These are phyloP conservation scores for Aspergillus sp. DNA, from an alignment of 2,329 filamentous ascomycete species.

Conservation along the genomic window DNA sequence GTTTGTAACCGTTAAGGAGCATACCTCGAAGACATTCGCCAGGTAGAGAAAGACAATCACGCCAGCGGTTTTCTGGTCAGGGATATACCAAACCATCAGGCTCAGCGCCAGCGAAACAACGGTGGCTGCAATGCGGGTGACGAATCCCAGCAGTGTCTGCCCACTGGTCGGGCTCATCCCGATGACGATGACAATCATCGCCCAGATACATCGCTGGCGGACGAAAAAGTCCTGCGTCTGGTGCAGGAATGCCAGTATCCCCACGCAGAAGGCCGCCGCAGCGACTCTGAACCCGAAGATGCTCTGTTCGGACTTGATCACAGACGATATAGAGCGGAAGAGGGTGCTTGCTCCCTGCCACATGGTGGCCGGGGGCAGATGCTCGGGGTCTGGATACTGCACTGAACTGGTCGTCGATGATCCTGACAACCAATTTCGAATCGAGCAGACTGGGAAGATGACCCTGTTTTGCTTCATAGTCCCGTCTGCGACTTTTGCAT, in stretches of 20 bases:
- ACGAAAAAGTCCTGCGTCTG: slow-evolving; percentile 66
- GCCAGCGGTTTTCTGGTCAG: slow-evolving; percentile 60
- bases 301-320: slow-evolving; percentile 65
- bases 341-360: slow-evolving; percentile 63
- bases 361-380: slow-evolving; percentile 61
- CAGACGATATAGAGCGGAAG: slow-evolving; percentile 56
- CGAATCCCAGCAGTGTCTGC: slow-evolving; percentile 67
- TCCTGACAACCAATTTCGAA: slow-evolving; percentile 59
- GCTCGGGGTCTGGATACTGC: slow-evolving; percentile 61
- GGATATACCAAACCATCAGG: slow-evolving; percentile 71
- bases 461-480: slow-evolving; percentile 61
- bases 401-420: slow-evolving; percentile 39
- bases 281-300: slow-evolving; percentile 69
- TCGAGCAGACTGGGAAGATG: slow-evolving; percentile 60
- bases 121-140: slow-evolving; percentile 65
- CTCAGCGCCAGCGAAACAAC: slow-evolving; percentile 61
- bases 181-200: slow-evolving; percentile 72
- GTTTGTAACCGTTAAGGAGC: not conserved
- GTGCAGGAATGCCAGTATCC: slow-evolving; percentile 59
- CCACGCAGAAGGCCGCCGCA: slow-evolving; percentile 47
- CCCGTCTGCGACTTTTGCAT: slow-evolving; percentile 62
- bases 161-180: slow-evolving; percentile 68
- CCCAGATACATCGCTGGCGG: slow-evolving; percentile 69
- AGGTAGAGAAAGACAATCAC: slow-evolving; percentile 69
- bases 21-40: slow-evolving; percentile 57